Conservation (phyloP, 2,329 filamentous ascomycete species). For the Exophiala alcalophila region DNA sequence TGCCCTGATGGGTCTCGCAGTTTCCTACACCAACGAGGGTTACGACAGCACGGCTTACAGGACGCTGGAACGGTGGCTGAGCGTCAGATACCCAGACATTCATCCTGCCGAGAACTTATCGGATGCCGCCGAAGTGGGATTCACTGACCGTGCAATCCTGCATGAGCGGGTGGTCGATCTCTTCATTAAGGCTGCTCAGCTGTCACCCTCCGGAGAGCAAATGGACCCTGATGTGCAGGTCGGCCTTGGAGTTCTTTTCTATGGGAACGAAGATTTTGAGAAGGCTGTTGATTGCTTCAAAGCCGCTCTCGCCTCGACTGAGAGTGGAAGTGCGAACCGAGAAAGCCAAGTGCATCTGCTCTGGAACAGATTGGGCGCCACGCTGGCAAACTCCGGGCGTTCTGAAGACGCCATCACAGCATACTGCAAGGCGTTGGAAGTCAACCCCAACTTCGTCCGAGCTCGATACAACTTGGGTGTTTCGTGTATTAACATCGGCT, state of each 20-base stretch:
- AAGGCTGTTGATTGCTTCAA: constrained; percentile 99
- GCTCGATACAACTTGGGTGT: constrained; percentile 96
- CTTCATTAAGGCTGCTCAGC: constrained; percentile 88
- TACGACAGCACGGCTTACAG: constrained; percentile 97
- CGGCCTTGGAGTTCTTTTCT: constrained; percentile 92
- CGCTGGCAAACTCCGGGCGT: constrained; percentile 88
- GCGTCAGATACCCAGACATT: constrained; percentile 87
- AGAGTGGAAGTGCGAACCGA: constrained; percentile 79
- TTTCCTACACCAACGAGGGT: constrained; percentile 97
- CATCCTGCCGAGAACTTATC: constrained; percentile 70
- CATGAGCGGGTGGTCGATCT: constrained; percentile 87
- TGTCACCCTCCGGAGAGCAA: constrained; percentile 85
- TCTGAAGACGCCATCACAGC: constrained; percentile 95
- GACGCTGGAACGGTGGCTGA: constrained; percentile 93
- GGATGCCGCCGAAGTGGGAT: constrained; percentile 74
- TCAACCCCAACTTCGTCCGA: constrained; percentile 94
- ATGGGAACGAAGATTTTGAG: constrained; percentile 95
- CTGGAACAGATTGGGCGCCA: constrained; percentile 96
- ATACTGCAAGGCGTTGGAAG: constrained; percentile 85
- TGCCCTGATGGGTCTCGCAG: constrained; percentile 90
- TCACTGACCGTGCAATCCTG: constrained; percentile 85
- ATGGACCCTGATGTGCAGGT: constrained; percentile 99
- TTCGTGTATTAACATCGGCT: constrained; percentile 95
- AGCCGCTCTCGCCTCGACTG: constrained; percentile 79
- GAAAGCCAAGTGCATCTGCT: constrained; percentile 85